These are phyloP conservation scores for Euphorbia pulcherrima DNA, from an alignment of 345 rosid genomes.

Conservation along the genomic window DNA sequence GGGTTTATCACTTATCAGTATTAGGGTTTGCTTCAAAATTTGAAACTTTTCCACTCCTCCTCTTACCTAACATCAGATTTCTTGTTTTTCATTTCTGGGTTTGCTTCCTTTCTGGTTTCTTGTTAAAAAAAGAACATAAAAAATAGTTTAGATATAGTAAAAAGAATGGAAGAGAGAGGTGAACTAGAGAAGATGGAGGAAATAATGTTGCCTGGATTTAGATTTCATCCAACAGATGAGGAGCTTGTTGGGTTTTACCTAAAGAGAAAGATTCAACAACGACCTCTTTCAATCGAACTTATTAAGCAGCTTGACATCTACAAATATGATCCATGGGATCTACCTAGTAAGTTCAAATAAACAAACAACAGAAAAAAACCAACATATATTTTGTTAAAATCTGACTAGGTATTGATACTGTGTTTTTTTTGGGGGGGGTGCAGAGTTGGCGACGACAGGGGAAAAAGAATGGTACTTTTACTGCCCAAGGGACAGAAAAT, in stretches of 20 bases:
- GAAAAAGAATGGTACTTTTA: constrained; percentile 97
- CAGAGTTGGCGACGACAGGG: constrained; percentile 64
- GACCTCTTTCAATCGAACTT: constrained; percentile 62
- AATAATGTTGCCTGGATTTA: constrained; percentile 78
- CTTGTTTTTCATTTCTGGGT: not conserved
- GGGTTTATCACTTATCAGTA: constrained; percentile 7
- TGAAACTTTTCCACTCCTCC: not conserved
- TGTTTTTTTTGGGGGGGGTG: not conserved
- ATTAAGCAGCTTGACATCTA: constrained; percentile 92
- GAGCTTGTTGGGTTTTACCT: constrained; percentile 87
- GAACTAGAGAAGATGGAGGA: constrained; percentile 58
- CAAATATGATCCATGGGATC: constrained; percentile 96
- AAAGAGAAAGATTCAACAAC: constrained; percentile 57
- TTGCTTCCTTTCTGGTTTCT: not conserved
- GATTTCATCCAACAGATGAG: constrained; percentile 95
- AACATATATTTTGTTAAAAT: too few relatives aligned
- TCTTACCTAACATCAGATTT: too few relatives aligned
- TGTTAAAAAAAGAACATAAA: not conserved
- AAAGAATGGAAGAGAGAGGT: constrained; percentile 41
- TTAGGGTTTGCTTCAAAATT: constrained; percentile 5
- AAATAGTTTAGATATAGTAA: not conserved
- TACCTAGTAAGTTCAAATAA: constrained; percentile 86
- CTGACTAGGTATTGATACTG: too few relatives aligned
- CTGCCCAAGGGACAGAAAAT: constrained; percentile 89
- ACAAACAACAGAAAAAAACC: too few relatives aligned